Evolutionary conservation across 2,329 filamentous ascomycete genomes (phyloP).

Genomic region (Aureobasidium sp.): DNA sequence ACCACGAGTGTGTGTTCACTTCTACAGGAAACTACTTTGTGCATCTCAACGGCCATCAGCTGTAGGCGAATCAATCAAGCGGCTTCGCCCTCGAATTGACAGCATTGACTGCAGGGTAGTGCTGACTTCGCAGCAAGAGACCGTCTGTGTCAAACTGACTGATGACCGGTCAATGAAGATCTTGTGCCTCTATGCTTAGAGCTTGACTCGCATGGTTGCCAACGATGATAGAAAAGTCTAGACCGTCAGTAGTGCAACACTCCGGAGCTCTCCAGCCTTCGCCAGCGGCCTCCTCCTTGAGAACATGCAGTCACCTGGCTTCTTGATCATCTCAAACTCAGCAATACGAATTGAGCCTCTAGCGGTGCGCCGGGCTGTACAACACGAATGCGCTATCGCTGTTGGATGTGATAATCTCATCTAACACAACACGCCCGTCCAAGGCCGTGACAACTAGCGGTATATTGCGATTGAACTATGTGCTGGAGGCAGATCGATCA

Average conservation of each 20-base stretch:
- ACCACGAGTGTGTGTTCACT: no score
- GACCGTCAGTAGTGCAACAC: background rate
- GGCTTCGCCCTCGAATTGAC: background rate
- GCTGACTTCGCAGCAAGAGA: background rate
- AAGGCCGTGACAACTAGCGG: background rate
- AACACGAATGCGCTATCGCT: background rate
- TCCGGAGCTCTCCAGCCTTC: no score
- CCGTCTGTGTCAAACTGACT: no score
- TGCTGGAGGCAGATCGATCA: background rate
- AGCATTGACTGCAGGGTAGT: background rate
- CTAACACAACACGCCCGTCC: no score
- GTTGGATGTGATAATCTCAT: background rate
- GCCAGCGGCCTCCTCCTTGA: no score
- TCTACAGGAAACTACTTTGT: background rate
- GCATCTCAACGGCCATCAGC: background rate
- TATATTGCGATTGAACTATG: background rate
- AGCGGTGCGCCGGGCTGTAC: background rate
- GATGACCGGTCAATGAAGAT: no score
- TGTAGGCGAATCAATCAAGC: background rate
- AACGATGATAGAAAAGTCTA: background rate
- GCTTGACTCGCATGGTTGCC: background rate
- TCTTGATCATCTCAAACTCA: background rate
- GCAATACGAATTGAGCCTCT: background rate
- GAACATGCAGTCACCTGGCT: background rate
- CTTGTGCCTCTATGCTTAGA: background rate